Evolutionary conservation across 2,329 filamentous ascomycete genomes (phyloP).

Genomic region (Talaromyces sp.): DNA sequence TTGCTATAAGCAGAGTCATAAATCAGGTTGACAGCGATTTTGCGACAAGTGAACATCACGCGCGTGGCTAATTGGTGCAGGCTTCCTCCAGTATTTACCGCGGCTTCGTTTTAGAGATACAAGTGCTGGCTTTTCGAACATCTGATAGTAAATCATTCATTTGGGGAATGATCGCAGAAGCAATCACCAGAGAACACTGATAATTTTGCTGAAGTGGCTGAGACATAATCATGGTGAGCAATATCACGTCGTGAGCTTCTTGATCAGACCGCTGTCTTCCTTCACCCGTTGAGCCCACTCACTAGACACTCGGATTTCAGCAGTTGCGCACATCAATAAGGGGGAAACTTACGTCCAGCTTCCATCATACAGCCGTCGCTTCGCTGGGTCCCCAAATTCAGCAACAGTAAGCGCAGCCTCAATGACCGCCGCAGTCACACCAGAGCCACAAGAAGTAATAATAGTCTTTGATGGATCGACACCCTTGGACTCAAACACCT

Average conservation of each 20-base stretch:
- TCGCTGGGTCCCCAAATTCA: slow-evolving; percentile 64
- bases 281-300: slow-evolving; percentile 52
- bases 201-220: not conserved
- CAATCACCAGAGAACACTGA: not conserved
- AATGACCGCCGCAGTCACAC: slow-evolving; percentile 86
- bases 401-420: slow-evolving; percentile 82
- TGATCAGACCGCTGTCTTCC: slow-evolving; percentile 46
- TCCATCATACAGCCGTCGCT: slow-evolving; percentile 82
- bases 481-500: slow-evolving; percentile 75
- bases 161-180: no score
- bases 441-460: slow-evolving; percentile 85
- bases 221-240: not conserved
- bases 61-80: not conserved
- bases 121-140: not conserved
- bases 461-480: slow-evolving; percentile 76
- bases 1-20: not conserved
- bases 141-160: not conserved
- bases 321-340: not conserved
- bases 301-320: slow-evolving; percentile 24
- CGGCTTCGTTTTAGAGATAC: not conserved
- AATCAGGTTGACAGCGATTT: not conserved
- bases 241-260: slow-evolving; percentile 23
- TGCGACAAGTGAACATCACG: not conserved
- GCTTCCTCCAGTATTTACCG: not conserved
- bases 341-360: slow-evolving; percentile 82